Evolutionary conservation across 2,329 filamentous ascomycete species (phyloP), one percentile per base, ranked within the genome.

Genomic region (Hymenotorrendiella dingleyae): DNA sequence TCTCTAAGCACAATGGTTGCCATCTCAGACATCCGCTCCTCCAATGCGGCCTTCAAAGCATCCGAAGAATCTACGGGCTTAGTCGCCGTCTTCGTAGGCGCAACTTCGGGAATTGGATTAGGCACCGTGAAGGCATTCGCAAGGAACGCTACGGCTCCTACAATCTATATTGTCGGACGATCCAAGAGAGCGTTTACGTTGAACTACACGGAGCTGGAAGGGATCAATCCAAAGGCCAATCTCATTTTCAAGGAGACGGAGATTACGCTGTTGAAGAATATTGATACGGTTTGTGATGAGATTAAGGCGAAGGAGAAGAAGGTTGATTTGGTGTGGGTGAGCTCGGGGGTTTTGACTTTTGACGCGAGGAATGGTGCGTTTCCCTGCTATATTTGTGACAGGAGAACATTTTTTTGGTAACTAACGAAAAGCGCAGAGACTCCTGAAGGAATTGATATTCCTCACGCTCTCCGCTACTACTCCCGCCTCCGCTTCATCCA

Each of bases 71-170:
- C 64, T 4, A 39, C 59, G 2, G 60, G 63, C 10, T 60, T 73
- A 5, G 67, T 73, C 7, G 70, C 67, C 33, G 66, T 75, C 20
- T 76, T 77, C 42, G 67, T 74, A 4, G 73, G 74, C 24, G 74
- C 68, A 21, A 79, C 74, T 4, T 67, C 66, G 27, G 74, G 74
- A n/a, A 75, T 79, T 32, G 74, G 74, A 6, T 63, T 72, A 46
- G 57, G 64, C 10, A 67, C 72, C 0, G 57, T 76, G 12, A 70
- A 67, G 39, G 57, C 65, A 17, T 70, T 77, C 29, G 64, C 66
- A 9, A 63, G 66, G 29, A 52, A 66, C 14, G 57, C 68, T 2
- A 44, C 49, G 2, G 55, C 52, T 1, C 73, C 74, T 0, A 67
- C 60, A 14, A 64, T 74, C 22, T 79, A 80, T 54, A 64, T 77